Evolutionary conservation across 495 filamentous ascomycete species (phyloP).

Genomic region (Penicillium longicatenatum): DNA sequence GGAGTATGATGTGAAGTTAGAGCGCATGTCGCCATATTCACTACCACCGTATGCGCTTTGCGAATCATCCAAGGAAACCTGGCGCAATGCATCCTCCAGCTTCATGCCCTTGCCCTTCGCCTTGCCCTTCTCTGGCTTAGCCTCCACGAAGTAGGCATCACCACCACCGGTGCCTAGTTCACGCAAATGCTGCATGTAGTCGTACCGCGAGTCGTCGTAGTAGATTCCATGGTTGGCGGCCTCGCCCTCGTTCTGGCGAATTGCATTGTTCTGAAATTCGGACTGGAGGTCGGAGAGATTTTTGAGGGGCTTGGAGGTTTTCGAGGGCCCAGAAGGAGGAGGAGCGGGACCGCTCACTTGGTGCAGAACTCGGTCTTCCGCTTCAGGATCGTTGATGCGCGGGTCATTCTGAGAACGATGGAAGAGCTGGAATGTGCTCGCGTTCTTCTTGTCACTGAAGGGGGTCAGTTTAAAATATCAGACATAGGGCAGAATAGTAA

Average conservation of each 20-base stretch:
- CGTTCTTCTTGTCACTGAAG: slow-evolving; percentile 86
- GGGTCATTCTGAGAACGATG: slow-evolving; percentile 97
- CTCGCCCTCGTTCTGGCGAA: slow-evolving; percentile 92
- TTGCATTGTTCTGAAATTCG: slow-evolving; percentile 67
- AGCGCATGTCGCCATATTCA: slow-evolving; percentile 39
- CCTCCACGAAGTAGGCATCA: slow-evolving; percentile 74
- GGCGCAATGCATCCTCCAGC: slow-evolving; percentile 79
- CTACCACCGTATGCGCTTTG: slow-evolving; percentile 48
- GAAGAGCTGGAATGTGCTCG: slow-evolving; percentile 89
- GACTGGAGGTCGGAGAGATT: slow-evolving; percentile 71
- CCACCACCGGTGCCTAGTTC: slow-evolving; percentile 68
- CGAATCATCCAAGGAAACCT: slow-evolving; percentile 59
- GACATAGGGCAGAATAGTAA: slow-evolving; percentile 9
- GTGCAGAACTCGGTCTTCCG: slow-evolving; percentile 79
- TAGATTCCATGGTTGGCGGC: slow-evolving; percentile 92
- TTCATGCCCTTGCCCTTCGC: slow-evolving; percentile 69
- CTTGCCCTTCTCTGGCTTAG: slow-evolving; percentile 55
- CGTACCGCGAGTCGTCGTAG: slow-evolving; percentile 86
- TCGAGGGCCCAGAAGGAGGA: slow-evolving; percentile 27
- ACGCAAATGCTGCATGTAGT: slow-evolving; percentile 99
- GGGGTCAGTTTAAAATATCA: slow-evolving; percentile 11
- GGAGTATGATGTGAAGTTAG: slow-evolving; percentile 64
- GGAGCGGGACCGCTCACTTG: slow-evolving; percentile 41
- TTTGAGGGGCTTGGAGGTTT: slow-evolving; percentile 33
- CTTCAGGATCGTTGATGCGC: slow-evolving; percentile 81